Evolutionary conservation across 2,329 filamentous ascomycete species (phyloP), one percentile per base, ranked within the genome.

Genomic region (Rhynchosporium graminicola): DNA sequence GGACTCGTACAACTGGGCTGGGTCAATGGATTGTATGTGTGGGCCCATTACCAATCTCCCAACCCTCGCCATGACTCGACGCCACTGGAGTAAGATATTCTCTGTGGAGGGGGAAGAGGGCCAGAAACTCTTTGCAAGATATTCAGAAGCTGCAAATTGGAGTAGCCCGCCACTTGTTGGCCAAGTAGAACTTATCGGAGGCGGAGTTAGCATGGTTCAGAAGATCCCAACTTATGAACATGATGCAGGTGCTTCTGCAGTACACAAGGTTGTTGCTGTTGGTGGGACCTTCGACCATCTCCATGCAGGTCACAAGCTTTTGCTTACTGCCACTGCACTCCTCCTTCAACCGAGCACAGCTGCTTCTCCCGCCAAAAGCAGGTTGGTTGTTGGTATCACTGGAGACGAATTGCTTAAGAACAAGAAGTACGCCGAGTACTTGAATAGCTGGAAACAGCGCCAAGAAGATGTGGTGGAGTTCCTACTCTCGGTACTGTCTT

Each of bases 261-360:
- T 62, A 28, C 84, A 90, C 74, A 77, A 80, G 63, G 82, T 85
- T 13, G 89, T 96, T 56, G 91, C 89, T 58, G 85, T 98, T 12
- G 95, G 94, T 36, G 95, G 95, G 9, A 99, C 95, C 0, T 99
- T 98, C 77, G 95, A 99, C 75, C 92, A 98, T 76, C 83, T 99
- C 28, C 95, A 99, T 74, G 87, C 91, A 3, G 95, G 95, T 5
- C 95, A 99, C 79, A 99, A 98, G 77, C 82, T 98, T n/a, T 83
- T 99, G 26, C 84, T 99, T 26, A 92, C 93, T n/a, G 93, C 93
- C 65, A 91, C 90, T 0, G 85, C 88, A 0, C 84, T 97, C 61
- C 82, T 92, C 15, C 81, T 75, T 90, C 61, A 83, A 85, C 63
- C 80, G 84, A 76, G 38, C 69, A 72, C 38, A 20, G 64, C 67